Percentiles rank a stretch among this genome's conserved stretches.
These are phyloP conservation scores for Ulota crispa DNA, from an alignment of 225 moss, liverwort and hornwort genomes.

Conservation along the genomic window DNA sequence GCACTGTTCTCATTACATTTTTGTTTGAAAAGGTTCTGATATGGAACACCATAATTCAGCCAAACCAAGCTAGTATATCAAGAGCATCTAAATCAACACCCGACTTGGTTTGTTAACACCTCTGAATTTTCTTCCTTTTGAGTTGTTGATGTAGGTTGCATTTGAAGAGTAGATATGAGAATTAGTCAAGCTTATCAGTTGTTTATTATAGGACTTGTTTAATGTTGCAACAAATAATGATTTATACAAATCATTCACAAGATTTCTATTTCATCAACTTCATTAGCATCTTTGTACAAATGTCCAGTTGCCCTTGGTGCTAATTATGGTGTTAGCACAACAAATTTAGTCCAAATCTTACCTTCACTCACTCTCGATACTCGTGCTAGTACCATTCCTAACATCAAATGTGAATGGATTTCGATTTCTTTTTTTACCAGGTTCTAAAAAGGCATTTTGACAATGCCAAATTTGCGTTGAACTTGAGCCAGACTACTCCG, in stretches of 20 bases:
- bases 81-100: conserved; percentile 65
- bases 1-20: not conserved
- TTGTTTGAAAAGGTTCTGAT: conserved; percentile 57
- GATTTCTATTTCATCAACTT: not conserved
- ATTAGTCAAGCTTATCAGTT: not conserved
- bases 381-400: too few relatives aligned
- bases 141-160: not conserved
- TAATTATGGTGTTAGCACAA: too few relatives aligned
- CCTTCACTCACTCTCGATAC: too few relatives aligned
- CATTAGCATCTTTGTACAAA: not conserved
- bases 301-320: too few relatives aligned
- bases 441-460: conserved; percentile 69
- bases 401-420: not conserved
- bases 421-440: conserved; percentile 35
- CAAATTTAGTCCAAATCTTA: too few relatives aligned
- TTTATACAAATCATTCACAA: not conserved
- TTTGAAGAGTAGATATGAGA: not conserved
- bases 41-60: conserved; percentile 76
- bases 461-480: conserved; percentile 85
- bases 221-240: not conserved
- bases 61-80: conserved; percentile 59
- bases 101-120: conserved; percentile 56
- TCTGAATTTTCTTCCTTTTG: not conserved
- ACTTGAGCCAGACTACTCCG: conserved; percentile 67
- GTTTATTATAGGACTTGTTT: not conserved